A percentile compares a stretch with the other conserved stretches of the same genome.
Conservation (phyloP, 352 stramenopile genomes). For the Phytophthora sp. region DNA sequence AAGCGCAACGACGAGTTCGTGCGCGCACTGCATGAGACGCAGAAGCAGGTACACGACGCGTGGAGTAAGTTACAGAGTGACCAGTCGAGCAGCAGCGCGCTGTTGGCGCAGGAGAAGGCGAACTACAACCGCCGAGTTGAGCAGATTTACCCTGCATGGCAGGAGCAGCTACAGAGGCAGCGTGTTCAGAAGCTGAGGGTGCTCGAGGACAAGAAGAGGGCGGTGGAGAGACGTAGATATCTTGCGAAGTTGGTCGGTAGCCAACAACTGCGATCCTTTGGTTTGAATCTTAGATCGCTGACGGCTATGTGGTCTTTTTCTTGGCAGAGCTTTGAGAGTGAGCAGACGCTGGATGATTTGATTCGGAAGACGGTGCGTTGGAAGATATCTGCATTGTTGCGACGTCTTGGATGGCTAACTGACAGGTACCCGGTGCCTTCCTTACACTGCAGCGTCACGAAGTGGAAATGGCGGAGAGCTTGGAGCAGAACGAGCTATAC, state of each 20-base stretch:
- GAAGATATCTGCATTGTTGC: neutral
- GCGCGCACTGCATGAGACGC: slow-evolving; percentile 50
- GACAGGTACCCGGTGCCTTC: too few species aligned
- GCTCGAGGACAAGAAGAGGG: slow-evolving; percentile 78
- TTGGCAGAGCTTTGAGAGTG: slow-evolving; percentile 79
- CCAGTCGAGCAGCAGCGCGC: slow-evolving; percentile 43
- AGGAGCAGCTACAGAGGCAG: slow-evolving; percentile 62
- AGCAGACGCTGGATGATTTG: slow-evolving; percentile 70
- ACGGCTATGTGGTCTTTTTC: neutral
- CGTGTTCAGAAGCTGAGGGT: slow-evolving; percentile 61
- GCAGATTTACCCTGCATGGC: slow-evolving; percentile 75
- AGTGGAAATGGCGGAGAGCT: slow-evolving; percentile 71
- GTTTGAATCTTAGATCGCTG: neutral
- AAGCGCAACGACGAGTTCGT: slow-evolving; percentile 75
- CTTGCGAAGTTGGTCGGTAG: slow-evolving; percentile 72
- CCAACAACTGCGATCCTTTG: neutral
- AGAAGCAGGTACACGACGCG: slow-evolving; percentile 58
- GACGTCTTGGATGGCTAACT: neutral
- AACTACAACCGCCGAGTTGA: slow-evolving; percentile 67
- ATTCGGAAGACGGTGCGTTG: slow-evolving; percentile 69
- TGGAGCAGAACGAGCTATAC: slow-evolving; percentile 80
- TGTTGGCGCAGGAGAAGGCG: slow-evolving; percentile 66
- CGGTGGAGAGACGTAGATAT: slow-evolving; percentile 68
- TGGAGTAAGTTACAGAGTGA: slow-evolving; percentile 49
- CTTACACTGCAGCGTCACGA: slow-evolving; percentile 60